Evolutionary conservation across 257 asterid species (phyloP).

Genomic region (Nicotiana knightiana): DNA sequence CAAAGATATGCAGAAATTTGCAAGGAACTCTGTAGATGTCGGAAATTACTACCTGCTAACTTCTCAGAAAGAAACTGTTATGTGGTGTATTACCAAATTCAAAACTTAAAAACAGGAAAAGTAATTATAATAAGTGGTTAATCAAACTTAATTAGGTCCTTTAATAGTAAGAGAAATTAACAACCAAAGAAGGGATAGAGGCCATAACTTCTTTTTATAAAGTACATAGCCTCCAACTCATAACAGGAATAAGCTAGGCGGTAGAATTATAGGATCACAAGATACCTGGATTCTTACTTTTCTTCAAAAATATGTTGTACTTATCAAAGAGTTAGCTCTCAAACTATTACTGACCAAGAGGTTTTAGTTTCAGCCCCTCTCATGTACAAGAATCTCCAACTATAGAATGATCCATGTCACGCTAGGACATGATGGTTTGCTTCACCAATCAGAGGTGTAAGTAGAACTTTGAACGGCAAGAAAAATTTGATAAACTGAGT

Average conservation of each 20-base stretch:
- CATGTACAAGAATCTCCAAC: not conserved
- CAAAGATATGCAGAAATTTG: slow-evolving; percentile 19
- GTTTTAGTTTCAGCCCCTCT: not conserved
- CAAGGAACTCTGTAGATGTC: not conserved
- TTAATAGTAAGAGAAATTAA: not conserved
- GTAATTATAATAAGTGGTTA: not conserved
- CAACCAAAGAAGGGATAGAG: not conserved
- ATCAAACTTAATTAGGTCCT: not conserved
- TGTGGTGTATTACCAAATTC: not conserved
- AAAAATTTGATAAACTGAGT: no score
- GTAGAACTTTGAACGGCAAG: no score
- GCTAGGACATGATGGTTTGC: no score
- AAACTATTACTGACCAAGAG: not conserved
- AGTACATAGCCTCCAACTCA: not conserved
- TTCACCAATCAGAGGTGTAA: no score
- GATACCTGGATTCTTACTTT: not conserved
- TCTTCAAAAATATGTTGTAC: not conserved
- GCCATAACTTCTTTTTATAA: not conserved
- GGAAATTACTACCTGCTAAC: not conserved
- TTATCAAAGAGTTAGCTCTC: not conserved
- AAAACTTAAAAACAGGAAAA: not conserved
- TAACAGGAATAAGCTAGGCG: not conserved
- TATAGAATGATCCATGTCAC: not conserved
- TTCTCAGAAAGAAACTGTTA: not conserved
- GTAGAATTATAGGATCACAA: not conserved